Evolutionary conservation across 2,329 filamentous ascomycete genomes (phyloP).

Genomic region (Aureobasidium subglaciale): DNA sequence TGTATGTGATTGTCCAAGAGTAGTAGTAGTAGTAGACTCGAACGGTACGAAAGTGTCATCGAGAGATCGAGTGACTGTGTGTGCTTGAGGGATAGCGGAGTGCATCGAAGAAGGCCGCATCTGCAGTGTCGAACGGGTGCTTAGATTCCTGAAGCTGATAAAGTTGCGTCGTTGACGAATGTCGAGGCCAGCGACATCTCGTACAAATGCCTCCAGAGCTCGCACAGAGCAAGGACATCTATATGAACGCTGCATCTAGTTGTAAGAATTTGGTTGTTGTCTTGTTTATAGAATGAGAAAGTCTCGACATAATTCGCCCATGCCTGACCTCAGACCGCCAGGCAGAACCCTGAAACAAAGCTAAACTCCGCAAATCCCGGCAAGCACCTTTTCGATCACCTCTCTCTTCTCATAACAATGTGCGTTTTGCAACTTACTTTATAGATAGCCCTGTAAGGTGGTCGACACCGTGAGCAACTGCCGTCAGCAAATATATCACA

Average conservation of each 20-base stretch:
- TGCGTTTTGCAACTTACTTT: too few species aligned
- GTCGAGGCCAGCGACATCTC: constrained; percentile 21
- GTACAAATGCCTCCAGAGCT: constrained; percentile 21
- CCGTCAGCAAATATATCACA: too few species aligned
- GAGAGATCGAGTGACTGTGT: background rate
- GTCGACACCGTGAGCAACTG: too few species aligned
- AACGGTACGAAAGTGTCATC: constrained; percentile 19
- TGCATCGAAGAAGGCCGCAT: background rate
- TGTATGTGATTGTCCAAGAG: too few species aligned
- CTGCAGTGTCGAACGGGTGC: constrained; percentile 11
- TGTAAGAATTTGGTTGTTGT: background rate
- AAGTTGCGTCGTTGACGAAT: constrained; percentile 11
- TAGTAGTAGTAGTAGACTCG: constrained; percentile 1
- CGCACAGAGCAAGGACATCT: constrained; percentile 20
- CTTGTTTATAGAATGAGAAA: background rate
- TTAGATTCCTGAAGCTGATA: constrained; percentile 13
- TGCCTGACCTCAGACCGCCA: background rate
- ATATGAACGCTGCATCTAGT: constrained; percentile 7
- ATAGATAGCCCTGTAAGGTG: too few species aligned
- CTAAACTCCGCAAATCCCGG: background rate
- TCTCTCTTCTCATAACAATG: too few species aligned
- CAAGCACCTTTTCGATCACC: background rate
- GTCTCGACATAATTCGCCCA: background rate
- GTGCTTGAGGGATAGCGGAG: background rate
- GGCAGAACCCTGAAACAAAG: background rate